Evolutionary conservation across 2,329 filamentous ascomycete species (phyloP).

Genomic region (Corinectria fuckeliana): DNA sequence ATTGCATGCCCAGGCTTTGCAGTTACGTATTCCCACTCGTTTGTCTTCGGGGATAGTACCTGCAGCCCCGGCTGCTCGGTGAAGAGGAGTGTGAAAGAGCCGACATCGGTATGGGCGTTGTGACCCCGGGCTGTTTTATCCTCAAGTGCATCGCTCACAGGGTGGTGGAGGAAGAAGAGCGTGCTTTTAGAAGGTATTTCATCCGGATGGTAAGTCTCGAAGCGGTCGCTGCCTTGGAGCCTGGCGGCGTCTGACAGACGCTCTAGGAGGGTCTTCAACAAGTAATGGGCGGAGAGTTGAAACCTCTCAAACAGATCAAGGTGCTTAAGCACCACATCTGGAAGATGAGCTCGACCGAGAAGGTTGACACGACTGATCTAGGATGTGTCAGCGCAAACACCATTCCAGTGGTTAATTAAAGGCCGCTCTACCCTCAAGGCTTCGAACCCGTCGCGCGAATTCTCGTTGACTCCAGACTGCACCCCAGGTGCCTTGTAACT

Average conservation of each 20-base stretch:
- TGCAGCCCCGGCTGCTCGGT: conserved; percentile 61
- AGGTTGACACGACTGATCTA: background rate
- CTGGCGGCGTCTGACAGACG: background rate
- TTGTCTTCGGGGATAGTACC: conserved; percentile 51
- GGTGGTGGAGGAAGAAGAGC: conserved; percentile 11
- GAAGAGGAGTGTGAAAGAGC: conserved; percentile 49
- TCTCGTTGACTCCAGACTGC: background rate
- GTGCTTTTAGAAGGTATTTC: conserved; percentile 1
- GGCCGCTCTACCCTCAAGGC: background rate
- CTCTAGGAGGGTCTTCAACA: conserved; percentile 11
- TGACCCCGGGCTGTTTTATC: conserved; percentile 9
- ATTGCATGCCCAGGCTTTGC: conserved; percentile 14
- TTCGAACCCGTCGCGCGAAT: background rate
- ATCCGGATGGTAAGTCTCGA: background rate
- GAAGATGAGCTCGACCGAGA: background rate
- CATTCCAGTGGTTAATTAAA: background rate
- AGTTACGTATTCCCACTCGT: conserved; percentile 12
- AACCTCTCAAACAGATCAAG: background rate
- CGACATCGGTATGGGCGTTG: conserved; percentile 9
- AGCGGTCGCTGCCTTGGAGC: background rate
- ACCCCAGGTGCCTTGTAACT: background rate
- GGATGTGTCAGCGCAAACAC: background rate
- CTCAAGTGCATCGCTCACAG: conserved; percentile 3
- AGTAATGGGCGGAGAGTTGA: conserved; percentile 45
- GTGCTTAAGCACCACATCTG: background rate